Conservation (phyloP, 306 rosid genomes). For the Hylodesmum podocarpum region DNA sequence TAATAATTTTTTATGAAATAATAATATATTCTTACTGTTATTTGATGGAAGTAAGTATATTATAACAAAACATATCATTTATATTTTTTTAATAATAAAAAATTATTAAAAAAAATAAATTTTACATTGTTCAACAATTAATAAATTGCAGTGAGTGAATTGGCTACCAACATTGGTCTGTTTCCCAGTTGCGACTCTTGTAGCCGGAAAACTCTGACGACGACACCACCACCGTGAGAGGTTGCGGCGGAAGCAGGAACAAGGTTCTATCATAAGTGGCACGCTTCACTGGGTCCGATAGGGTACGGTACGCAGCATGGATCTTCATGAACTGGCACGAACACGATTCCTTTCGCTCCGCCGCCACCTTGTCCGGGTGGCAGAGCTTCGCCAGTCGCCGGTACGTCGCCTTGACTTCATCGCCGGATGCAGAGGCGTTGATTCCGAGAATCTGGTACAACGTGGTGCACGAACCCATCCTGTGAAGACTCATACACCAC, state of each 20-base stretch:
- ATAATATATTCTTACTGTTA: no score
- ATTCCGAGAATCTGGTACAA: constrained; percentile 72
- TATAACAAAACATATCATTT: no score
- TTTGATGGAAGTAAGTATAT: no score
- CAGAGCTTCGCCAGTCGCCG: constrained; percentile 61
- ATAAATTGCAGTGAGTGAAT: constrained; percentile 14
- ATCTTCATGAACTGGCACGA: constrained; percentile 64
- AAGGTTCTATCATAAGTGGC: constrained; percentile 62
- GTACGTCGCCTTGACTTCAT: constrained; percentile 79
- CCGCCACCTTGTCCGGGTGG: constrained; percentile 73
- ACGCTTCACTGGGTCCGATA: constrained; percentile 73
- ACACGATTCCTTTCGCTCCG: constrained; percentile 47
- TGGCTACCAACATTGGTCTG: constrained; percentile 93
- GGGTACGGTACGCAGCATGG: constrained; percentile 70
- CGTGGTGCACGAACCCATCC: constrained; percentile 43
- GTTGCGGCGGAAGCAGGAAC: constrained; percentile 41
- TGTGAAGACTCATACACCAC: not conserved
- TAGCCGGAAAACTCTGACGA: constrained; percentile 44
- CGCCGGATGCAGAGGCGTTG: constrained; percentile 48
- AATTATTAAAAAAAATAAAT: no score
- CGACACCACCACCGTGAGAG: constrained; percentile 21
- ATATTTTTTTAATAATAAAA: no score
- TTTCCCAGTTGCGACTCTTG: constrained; percentile 75
- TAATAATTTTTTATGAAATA: no score
- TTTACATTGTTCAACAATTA: no score